Percentiles rank a stretch among this genome's conserved stretches.
Evolutionary conservation across 805 yeast species (phyloP).

Genomic region (Lipomyces mesembrius): DNA sequence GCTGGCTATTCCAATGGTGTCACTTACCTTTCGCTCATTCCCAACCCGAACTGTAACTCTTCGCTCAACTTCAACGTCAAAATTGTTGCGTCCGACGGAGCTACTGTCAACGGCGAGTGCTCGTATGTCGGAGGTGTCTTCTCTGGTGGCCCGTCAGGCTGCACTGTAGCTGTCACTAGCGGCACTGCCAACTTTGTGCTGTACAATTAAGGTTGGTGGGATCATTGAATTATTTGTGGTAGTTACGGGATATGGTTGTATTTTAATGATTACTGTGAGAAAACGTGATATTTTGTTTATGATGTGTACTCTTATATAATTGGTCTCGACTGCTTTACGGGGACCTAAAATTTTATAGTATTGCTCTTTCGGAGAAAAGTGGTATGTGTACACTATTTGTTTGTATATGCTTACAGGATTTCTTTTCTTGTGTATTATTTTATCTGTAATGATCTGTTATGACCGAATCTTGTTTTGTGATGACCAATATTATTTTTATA

Average conservation of each 20-base stretch:
- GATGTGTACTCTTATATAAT: neutral
- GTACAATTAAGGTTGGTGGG: slow-evolving; percentile 46
- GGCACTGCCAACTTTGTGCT: slow-evolving; percentile 87
- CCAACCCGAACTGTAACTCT: slow-evolving; percentile 75
- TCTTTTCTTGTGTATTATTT: neutral
- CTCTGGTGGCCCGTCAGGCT: slow-evolving; percentile 69
- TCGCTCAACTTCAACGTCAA: slow-evolving; percentile 75
- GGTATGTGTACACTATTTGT: neutral
- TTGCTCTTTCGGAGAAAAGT: neutral
- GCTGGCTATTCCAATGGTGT: slow-evolving; percentile 78
- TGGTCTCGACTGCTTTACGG: neutral
- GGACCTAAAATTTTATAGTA: neutral
- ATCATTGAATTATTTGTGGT: neutral
- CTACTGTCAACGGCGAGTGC: slow-evolving; percentile 73
- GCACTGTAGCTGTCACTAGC: slow-evolving; percentile 86
- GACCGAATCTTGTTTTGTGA: neutral
- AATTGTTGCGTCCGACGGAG: slow-evolving; percentile 73
- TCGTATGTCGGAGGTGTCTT: slow-evolving; percentile 74
- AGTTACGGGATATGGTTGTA: neutral
- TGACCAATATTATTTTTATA: neutral
- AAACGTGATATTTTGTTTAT: neutral
- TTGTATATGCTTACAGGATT: neutral
- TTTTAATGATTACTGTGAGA: neutral
- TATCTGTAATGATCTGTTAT: neutral
- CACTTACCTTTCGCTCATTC: slow-evolving; percentile 78